Evolutionary conservation across 805 yeast genomes (phyloP).

Genomic region (Lachancea sp.): DNA sequence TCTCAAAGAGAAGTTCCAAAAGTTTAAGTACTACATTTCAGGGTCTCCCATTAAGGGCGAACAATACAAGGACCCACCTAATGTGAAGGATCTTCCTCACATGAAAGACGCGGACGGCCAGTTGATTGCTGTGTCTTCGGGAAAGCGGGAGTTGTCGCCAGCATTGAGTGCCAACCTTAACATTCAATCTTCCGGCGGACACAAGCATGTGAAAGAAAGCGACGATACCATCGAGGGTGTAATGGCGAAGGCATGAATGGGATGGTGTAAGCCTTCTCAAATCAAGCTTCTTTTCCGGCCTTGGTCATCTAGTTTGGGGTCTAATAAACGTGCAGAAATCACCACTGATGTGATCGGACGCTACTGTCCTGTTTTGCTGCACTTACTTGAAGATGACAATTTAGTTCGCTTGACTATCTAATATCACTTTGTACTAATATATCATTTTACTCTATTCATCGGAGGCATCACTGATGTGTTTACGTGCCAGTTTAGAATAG

Average conservation of each 20-base stretch:
- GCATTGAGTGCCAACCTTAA: slow-evolving; percentile 18
- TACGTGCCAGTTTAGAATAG: too few species aligned
- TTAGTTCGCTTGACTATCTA: too few species aligned
- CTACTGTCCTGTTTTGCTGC: neutral
- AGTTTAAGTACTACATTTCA: slow-evolving; percentile 18
- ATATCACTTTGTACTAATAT: too few species aligned
- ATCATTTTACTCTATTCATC: too few species aligned
- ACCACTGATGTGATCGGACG: neutral
- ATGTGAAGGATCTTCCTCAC: slow-evolving; percentile 23
- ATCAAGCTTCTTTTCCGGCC: too few species aligned
- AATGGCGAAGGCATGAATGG: slow-evolving; percentile 13
- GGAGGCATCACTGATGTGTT: too few species aligned
- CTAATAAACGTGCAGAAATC: neutral
- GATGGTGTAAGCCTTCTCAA: too few species aligned
- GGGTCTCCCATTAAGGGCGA: slow-evolving; percentile 24
- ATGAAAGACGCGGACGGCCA: slow-evolving; percentile 23
- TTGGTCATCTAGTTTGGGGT: too few species aligned
- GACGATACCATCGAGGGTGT: slow-evolving; percentile 12
- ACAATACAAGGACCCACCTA: slow-evolving; percentile 18
- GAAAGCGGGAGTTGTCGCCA: slow-evolving; percentile 24
- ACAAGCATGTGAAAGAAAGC: slow-evolving; percentile 13
- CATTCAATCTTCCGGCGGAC: slow-evolving; percentile 13
- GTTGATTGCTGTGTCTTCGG: slow-evolving; percentile 25
- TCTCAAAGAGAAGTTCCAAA: slow-evolving; percentile 8
- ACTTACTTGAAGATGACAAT: neutral